Evolutionary conservation across 768 basidiomycete genomes (phyloP).

Genomic region (Leucogyrophana mollusca): DNA sequence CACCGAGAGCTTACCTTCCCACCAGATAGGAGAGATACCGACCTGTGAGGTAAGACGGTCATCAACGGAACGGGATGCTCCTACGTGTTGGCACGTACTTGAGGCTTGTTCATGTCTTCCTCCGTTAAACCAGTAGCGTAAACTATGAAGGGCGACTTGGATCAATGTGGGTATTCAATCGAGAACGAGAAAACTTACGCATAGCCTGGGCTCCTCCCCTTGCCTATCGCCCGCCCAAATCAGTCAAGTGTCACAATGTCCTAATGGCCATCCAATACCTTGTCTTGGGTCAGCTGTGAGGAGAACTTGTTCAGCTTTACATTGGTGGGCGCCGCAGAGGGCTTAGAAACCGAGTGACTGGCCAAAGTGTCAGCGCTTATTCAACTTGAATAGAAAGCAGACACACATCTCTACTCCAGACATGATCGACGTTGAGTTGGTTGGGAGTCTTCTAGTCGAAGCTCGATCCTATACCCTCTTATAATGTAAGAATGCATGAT

Average conservation of each 20-base stretch:
- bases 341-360: conserved; percentile 19
- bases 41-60: conserved; percentile 47
- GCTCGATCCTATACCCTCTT: conserved; percentile 9
- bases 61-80: conserved; percentile 4
- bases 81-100: conserved; percentile 41
- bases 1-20: conserved; percentile 62
- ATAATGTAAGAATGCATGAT: conserved; percentile 6
- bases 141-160: conserved; percentile 36
- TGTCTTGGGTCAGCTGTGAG: conserved; percentile 71
- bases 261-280: conserved; percentile 39
- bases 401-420: conserved; percentile 62
- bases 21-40: conserved; percentile 88
- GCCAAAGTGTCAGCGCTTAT: conserved; percentile 3
- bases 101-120: conserved; percentile 82
- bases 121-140: conserved; percentile 78
- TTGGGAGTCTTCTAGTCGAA: neutral
- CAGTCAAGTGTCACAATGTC: too few relatives aligned
- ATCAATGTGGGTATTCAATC: conserved; percentile 1
- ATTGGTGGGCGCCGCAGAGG: conserved; percentile 27
- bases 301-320: conserved; percentile 74
- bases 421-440: conserved; percentile 35
- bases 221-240: conserved; percentile 29
- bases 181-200: conserved; percentile 49
- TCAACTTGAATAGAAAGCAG: neutral
- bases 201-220: conserved; percentile 84